Percentiles rank a stretch among this genome's conserved stretches.
Evolutionary conservation across 2,329 filamentous ascomycete species (phyloP).

Genomic region (Zymoseptoria crescenta): DNA sequence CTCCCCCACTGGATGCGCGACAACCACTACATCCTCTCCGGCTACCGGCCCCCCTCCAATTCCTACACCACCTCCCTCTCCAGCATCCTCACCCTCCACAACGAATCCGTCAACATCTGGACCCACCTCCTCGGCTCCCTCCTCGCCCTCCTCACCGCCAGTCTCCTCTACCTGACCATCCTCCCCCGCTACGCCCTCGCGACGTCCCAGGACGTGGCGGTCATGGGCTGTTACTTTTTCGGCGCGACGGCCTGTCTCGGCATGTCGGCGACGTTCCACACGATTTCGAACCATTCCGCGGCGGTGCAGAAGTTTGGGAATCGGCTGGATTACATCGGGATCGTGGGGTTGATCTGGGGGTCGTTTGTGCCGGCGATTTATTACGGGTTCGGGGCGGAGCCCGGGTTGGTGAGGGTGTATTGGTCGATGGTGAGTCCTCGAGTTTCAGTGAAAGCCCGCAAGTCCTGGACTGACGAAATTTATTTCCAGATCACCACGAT

Average conservation of each 20-base stretch:
- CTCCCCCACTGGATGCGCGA: conserved; percentile 46
- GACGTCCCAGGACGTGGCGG: conserved; percentile 55
- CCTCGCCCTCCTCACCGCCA: conserved; percentile 45
- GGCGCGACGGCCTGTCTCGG: conserved; percentile 47
- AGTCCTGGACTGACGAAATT: neutral
- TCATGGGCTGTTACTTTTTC: conserved; percentile 70
- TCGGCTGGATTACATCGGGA: conserved; percentile 89
- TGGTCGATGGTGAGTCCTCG: conserved; percentile 57
- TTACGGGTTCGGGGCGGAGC: conserved; percentile 72
- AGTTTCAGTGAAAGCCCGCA: too few species aligned
- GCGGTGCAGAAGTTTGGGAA: conserved; percentile 76
- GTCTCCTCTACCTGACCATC: conserved; percentile 50
- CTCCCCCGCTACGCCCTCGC: conserved; percentile 60
- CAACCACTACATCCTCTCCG: conserved; percentile 60
- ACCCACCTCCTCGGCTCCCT: conserved; percentile 62
- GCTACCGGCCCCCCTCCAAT: conserved; percentile 56
- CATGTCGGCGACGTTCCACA: conserved; percentile 64
- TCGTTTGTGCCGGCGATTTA: conserved; percentile 83
- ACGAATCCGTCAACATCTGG: conserved; percentile 65
- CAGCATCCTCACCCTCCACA: conserved; percentile 52
- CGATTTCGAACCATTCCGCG: conserved; percentile 75
- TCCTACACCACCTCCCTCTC: conserved; percentile 53
- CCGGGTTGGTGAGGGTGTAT: conserved; percentile 60
- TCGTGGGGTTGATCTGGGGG: conserved; percentile 83
- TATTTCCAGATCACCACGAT: conserved; percentile 62